Evolutionary conservation across 768 basidiomycete genomes (phyloP), one percentile per base, ranked within the genome.

Genomic region (Phanerodontia chrysosporium): DNA sequence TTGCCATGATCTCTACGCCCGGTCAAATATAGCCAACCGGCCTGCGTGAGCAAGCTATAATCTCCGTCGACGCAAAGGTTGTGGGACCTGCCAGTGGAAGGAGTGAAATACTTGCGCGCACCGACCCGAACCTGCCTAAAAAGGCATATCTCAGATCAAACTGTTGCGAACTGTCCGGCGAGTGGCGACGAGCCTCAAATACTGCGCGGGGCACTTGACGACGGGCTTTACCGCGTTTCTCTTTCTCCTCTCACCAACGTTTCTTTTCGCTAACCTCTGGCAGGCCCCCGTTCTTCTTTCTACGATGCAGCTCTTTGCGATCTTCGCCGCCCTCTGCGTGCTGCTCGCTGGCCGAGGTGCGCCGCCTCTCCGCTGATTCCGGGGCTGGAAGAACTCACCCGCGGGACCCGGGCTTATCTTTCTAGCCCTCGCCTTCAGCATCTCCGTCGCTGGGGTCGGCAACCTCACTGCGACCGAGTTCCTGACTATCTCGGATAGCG

Each of bases 331-430:
- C 48, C 64, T 81, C 56, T 64, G 72, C 55, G 72, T 72, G 65
- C 76, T 86, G 56, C 58, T 65, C 74, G 83, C 82, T 69, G 77
- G 83, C 63, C 84, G 78, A 83, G 84, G 87, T 85, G 65, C 45
- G 65, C 5, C n/a, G 9, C 2, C 1, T 35, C 14, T 25, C 9
- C 18, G 44, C 44, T 21, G 3, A 14, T 13, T 45, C 9, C 14
- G 51, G 28, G n/a, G 14, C 21, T 22, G 21, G 51, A 14, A 22
- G 21, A 7, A 51, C 46, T 48, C 9, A 52, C 51, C 51, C 13
- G n/a, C n/a, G n/a, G 12, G 51, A 10, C 22, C 32, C 45, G 32
- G 22, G 28, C 27, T 35, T 32, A 39, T 39, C 45, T 27, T 72
- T 48, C 3, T 45, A 73, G 81, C 70, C 32, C 64, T 80, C 56